Evolutionary conservation across 2,329 filamentous ascomycete genomes (phyloP).

Genomic region (Pleomassaria siparia): DNA sequence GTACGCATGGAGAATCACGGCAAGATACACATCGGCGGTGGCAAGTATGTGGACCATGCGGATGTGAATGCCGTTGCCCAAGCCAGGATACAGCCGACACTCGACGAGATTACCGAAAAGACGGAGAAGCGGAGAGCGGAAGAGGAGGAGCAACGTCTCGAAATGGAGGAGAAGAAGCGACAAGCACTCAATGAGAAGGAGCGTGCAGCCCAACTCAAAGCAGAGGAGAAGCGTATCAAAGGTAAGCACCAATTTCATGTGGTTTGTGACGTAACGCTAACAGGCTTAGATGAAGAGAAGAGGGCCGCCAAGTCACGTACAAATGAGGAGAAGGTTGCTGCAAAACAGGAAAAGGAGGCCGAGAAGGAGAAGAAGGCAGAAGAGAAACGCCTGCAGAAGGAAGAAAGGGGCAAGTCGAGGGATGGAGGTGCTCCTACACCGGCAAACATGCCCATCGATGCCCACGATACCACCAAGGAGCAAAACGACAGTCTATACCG

Average conservation of each 20-base stretch:
- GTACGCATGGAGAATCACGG: slow-evolving; percentile 59
- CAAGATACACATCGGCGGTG: slow-evolving; percentile 72
- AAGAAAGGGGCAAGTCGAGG: slow-evolving; percentile 56
- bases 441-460: slow-evolving; percentile 9
- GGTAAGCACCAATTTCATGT: slow-evolving; percentile 50
- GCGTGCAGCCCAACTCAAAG: slow-evolving; percentile 48
- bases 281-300: slow-evolving; percentile 57
- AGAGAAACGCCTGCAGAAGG: slow-evolving; percentile 53
- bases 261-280: neutral
- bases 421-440: slow-evolving; percentile 21
- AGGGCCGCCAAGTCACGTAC: slow-evolving; percentile 49
- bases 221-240: slow-evolving; percentile 53
- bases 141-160: slow-evolving; percentile 61
- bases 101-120: slow-evolving; percentile 81
- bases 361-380: slow-evolving; percentile 55
- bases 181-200: slow-evolving; percentile 60
- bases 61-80: slow-evolving; percentile 80
- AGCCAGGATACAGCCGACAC: slow-evolving; percentile 74
- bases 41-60: slow-evolving; percentile 74
- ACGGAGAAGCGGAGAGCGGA: slow-evolving; percentile 72
- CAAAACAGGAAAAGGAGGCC: slow-evolving; percentile 41
- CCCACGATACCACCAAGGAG: slow-evolving; percentile 3
- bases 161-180: slow-evolving; percentile 66
- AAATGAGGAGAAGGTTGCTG: slow-evolving; percentile 51
- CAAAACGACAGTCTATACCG: slow-evolving; percentile 24